A percentile compares a stretch with the other conserved stretches of the same genome.
These are phyloP conservation scores for Podosphaera aphanis DNA, from an alignment of 2,329 filamentous ascomycete genomes.

Conservation along the genomic window DNA sequence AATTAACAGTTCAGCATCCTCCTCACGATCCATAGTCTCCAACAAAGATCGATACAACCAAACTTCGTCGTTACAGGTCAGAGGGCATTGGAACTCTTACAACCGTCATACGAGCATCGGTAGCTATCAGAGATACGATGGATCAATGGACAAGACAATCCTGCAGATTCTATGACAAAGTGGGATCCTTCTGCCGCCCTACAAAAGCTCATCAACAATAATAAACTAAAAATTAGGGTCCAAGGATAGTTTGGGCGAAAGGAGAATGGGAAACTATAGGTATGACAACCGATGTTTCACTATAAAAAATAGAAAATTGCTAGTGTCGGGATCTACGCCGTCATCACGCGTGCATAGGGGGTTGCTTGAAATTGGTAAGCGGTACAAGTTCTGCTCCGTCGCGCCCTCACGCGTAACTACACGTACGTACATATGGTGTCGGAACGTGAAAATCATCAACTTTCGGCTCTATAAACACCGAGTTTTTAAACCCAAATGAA, in stretches of 20 bases:
- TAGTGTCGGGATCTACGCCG: not conserved
- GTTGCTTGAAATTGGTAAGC: not conserved
- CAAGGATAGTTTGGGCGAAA: constrained; percentile 1
- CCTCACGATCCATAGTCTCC: too few species aligned
- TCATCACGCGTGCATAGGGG: not conserved
- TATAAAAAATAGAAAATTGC: not conserved
- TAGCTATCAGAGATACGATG: constrained; percentile 3
- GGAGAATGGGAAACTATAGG: not conserved
- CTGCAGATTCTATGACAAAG: constrained; percentile 3
- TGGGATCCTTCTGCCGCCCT: not conserved
- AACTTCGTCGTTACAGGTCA: too few species aligned
- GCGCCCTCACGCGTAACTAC: not conserved
- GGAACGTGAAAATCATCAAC: too few species aligned
- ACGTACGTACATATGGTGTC: not conserved
- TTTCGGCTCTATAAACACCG: too few species aligned
- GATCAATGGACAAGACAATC: constrained; percentile 2
- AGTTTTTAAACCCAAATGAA: too few species aligned
- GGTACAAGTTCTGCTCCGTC: not conserved
- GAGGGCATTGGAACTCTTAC: too few species aligned
- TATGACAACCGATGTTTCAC: not conserved
- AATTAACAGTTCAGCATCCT: too few species aligned
- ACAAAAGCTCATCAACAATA: constrained; percentile 2
- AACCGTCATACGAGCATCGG: constrained; percentile 1
- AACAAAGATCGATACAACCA: too few species aligned
- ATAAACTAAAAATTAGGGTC: not conserved